phyloP scores from a whole-genome alignment of 2,329 filamentous ascomycete genomes.

The Arthrobotrys sinensis region DNA sequence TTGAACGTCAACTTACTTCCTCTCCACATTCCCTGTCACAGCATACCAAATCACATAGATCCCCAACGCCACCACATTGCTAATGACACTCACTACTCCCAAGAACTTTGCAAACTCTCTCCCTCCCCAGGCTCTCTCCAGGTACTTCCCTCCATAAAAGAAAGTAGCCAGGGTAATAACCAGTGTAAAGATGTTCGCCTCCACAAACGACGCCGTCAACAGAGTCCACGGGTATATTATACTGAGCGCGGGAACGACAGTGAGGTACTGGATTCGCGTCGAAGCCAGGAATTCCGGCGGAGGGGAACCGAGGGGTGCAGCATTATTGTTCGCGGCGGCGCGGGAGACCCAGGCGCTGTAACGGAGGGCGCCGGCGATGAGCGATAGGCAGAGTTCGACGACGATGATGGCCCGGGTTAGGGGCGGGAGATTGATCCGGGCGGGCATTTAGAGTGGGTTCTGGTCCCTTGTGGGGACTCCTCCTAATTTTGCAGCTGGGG shows the following conservation, averaged over 20 bases:
- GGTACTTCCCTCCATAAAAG: constrained; percentile 92
- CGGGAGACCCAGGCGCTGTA: constrained; percentile 76
- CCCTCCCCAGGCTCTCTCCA: constrained; percentile 96
- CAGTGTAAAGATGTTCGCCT: constrained; percentile 92
- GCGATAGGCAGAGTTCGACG: constrained; percentile 80
- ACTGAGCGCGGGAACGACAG: constrained; percentile 85
- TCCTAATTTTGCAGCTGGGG: not conserved
- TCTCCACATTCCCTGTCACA: constrained; percentile 31
- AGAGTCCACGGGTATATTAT: constrained; percentile 95
- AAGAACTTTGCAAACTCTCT: constrained; percentile 93
- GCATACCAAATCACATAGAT: constrained; percentile 54
- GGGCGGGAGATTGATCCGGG: constrained; percentile 91
- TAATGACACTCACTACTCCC: constrained; percentile 79
- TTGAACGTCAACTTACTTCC: constrained; percentile 40
- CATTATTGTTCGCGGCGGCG: constrained; percentile 46
- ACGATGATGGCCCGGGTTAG: constrained; percentile 87
- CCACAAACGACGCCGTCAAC: constrained; percentile 86
- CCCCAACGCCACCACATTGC: constrained; percentile 70
- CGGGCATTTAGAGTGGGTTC: constrained; percentile 74
- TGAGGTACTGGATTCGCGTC: constrained; percentile 84
- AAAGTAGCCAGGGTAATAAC: constrained; percentile 82
- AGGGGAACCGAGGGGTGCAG: constrained; percentile 64
- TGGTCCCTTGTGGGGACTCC: not conserved
- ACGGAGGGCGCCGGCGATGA: constrained; percentile 84
- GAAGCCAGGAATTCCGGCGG: constrained; percentile 67